Evolutionary conservation across 768 basidiomycete species (phyloP).

Genomic region (Lentinula boryana): DNA sequence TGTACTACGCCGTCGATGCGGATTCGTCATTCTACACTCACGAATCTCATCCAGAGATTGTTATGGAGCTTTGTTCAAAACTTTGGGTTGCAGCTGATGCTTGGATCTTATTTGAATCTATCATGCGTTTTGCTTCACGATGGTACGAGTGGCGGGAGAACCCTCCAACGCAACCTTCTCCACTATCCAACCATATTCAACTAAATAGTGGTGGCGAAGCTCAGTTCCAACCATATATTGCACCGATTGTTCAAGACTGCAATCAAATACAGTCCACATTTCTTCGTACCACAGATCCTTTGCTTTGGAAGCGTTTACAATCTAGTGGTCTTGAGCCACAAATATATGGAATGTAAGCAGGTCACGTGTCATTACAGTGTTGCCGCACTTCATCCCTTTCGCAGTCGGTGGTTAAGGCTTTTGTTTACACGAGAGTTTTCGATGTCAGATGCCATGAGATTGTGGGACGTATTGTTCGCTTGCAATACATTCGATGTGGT

Average conservation of each 20-base stretch:
- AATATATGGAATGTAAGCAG: conserved; percentile 87
- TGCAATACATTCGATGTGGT: conserved; percentile 75
- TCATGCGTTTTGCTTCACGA: conserved; percentile 75
- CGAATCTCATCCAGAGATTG: conserved; percentile 24
- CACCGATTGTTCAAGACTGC: conserved; percentile 84
- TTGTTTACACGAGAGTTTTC: conserved; percentile 91
- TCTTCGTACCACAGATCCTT: conserved; percentile 74
- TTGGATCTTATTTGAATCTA: conserved; percentile 70
- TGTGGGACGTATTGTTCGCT: conserved; percentile 98
- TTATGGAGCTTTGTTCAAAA: conserved; percentile 59
- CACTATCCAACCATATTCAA: conserved; percentile 38
- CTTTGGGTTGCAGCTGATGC: conserved; percentile 81
- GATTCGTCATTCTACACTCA: conserved; percentile 57
- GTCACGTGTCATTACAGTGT: background rate
- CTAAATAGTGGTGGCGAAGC: conserved; percentile 39
- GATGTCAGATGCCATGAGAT: conserved; percentile 69
- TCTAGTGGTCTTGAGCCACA: conserved; percentile 88
- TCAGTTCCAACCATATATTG: conserved; percentile 58
- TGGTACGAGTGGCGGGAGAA: conserved; percentile 77
- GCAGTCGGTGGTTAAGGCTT: conserved; percentile 87
- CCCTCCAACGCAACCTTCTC: conserved; percentile 18
- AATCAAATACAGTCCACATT: conserved; percentile 71
- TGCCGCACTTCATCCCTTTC: conserved; percentile 9
- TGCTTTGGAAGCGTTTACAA: conserved; percentile 70
- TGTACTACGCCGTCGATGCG: conserved; percentile 78